phyloP scores from a whole-genome alignment of 805 yeast species.

The Yarrowia hollandica region DNA sequence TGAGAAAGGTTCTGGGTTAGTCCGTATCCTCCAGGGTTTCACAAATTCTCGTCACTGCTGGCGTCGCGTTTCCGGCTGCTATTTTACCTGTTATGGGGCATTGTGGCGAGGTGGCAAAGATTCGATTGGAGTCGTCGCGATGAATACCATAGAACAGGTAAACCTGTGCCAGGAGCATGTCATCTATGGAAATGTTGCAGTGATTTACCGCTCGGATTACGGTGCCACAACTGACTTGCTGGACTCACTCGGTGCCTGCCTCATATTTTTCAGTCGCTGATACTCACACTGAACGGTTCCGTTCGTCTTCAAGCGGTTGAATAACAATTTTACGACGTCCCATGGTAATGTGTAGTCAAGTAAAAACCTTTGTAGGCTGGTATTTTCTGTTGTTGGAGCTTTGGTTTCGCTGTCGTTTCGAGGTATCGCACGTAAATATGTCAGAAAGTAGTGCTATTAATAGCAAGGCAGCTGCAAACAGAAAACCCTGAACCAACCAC shows the following conservation, averaged over 20 bases:
- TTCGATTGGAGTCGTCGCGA: no score
- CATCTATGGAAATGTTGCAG: no score
- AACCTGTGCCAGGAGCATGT: no score
- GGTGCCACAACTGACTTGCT: not conserved
- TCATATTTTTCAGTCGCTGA: not conserved
- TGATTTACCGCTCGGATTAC: not conserved
- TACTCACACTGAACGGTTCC: conserved; percentile 56
- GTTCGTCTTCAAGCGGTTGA: conserved; percentile 84
- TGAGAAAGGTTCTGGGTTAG: conserved; percentile 67
- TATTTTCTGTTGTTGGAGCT: not conserved
- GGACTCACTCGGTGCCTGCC: not conserved
- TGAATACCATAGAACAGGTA: no score
- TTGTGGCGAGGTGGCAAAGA: not conserved
- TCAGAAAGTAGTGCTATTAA: conserved; percentile 19
- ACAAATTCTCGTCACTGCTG: no score
- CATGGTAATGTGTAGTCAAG: conserved; percentile 51
- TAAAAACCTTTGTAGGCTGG: not conserved
- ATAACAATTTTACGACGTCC: conserved; percentile 96
- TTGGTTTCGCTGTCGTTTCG: not conserved
- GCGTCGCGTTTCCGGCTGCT: no score
- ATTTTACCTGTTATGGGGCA: no score
- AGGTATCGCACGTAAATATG: conserved; percentile 20
- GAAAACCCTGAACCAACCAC: conserved; percentile 19
- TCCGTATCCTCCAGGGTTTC: no score
- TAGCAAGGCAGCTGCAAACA: conserved; percentile 28